These are phyloP conservation scores for Hypoxylon sp. DNA, from an alignment of 2,329 filamentous ascomycete species.

Conservation along the genomic window DNA sequence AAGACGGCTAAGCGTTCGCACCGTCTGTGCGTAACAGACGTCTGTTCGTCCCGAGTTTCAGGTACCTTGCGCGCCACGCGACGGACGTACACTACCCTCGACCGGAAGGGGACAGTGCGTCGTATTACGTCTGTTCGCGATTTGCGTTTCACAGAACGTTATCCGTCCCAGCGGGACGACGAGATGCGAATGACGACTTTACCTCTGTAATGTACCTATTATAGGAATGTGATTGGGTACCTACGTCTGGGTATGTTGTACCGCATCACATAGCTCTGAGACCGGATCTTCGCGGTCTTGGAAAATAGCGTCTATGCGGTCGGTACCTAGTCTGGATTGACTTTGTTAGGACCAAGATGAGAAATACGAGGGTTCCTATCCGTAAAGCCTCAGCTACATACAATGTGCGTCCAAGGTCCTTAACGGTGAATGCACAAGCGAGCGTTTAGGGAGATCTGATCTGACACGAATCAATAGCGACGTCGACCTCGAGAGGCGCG, in stretches of 20 bases:
- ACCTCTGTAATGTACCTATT: background rate
- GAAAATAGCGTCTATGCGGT: slow-evolving; percentile 16
- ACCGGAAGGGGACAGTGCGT: slow-evolving; percentile 4
- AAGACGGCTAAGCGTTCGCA: background rate
- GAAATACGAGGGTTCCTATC: background rate
- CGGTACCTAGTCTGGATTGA: slow-evolving; percentile 3
- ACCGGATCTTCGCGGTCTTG: slow-evolving; percentile 31
- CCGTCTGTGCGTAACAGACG: slow-evolving; percentile 32
- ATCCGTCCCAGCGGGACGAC: slow-evolving; percentile 27
- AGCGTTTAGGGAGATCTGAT: slow-evolving; percentile 9
- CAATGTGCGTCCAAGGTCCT: background rate
- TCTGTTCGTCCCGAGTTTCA: slow-evolving; percentile 37
- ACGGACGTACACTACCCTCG: background rate
- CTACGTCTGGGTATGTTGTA: background rate
- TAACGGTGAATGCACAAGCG: background rate
- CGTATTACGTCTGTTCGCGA: slow-evolving; percentile 28
- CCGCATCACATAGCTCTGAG: slow-evolving; percentile 20
- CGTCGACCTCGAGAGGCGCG: slow-evolving; percentile 10
- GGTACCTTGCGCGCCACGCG: slow-evolving; percentile 18
- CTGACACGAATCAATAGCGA: slow-evolving; percentile 17
- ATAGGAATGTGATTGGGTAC: background rate
- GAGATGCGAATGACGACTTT: slow-evolving; percentile 10
- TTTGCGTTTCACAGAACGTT: slow-evolving; percentile 22
- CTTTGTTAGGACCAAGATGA: slow-evolving; percentile 7
- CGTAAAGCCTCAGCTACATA: background rate